Percentiles rank a stretch among this genome's conserved stretches.
Evolutionary conservation across 23 red algal genomes (phyloP).

Genomic region (Cyanidiococcus yangmingshanensis): DNA sequence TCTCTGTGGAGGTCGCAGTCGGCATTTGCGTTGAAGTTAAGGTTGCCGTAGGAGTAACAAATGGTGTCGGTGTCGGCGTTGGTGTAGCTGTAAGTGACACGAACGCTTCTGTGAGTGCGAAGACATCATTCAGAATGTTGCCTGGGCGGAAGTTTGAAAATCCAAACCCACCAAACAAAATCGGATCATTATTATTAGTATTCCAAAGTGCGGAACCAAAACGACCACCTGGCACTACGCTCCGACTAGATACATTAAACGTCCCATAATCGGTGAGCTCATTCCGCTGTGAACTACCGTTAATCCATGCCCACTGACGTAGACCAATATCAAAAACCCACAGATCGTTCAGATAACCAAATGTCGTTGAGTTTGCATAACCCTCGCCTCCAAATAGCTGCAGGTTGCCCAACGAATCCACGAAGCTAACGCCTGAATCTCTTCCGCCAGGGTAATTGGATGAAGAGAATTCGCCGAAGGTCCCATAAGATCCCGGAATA

Average conservation of each 20-base stretch:
- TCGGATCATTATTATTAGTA: not conserved
- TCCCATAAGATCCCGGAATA: not conserved
- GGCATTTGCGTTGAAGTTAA: too few species aligned
- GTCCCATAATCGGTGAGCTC: not conserved
- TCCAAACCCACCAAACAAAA: not conserved
- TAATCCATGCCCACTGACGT: slow-evolving; percentile 7
- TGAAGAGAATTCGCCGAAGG: not conserved
- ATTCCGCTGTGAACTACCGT: not conserved
- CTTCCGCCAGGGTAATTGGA: slow-evolving; percentile 6
- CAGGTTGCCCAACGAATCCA: not conserved
- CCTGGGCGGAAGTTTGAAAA: not conserved
- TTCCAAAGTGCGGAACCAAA: not conserved
- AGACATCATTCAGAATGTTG: not conserved
- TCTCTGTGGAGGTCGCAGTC: too few species aligned
- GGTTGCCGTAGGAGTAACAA: too few species aligned
- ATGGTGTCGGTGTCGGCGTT: too few species aligned
- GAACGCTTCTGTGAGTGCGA: not conserved
- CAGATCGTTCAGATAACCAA: slow-evolving; percentile 9
- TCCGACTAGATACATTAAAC: not conserved
- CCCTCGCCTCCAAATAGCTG: slow-evolving; percentile 6
- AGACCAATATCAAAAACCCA: not conserved
- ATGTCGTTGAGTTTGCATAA: not conserved
- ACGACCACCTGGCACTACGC: not conserved
- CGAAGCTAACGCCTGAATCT: slow-evolving; percentile 5
- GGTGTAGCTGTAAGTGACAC: not conserved